A percentile compares a stretch with the other conserved stretches of the same genome.
phyloP scores from a whole-genome alignment of 2,329 filamentous ascomycete genomes.

The Xylariaceae sp. region DNA sequence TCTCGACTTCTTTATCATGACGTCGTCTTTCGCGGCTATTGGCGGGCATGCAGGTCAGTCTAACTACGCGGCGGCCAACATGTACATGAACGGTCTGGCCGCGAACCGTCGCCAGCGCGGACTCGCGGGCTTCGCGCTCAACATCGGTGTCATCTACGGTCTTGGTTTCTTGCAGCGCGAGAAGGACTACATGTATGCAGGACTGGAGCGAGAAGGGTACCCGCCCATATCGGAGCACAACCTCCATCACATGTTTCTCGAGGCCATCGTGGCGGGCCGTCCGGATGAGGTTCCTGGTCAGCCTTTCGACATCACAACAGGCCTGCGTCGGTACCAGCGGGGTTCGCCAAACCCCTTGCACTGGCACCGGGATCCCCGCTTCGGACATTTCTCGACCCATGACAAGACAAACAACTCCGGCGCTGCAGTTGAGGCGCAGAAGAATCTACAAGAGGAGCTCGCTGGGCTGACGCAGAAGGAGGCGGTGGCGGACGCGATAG shows the following conservation, averaged over 20 bases:
- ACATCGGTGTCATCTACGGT: slow-evolving; percentile 55
- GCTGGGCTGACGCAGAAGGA: slow-evolving; percentile 29
- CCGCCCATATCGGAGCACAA: slow-evolving; percentile 58
- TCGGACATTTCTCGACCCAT: slow-evolving; percentile 47
- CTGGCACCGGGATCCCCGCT: slow-evolving; percentile 54
- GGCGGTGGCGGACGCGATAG: slow-evolving; percentile 38
- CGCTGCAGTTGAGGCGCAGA: slow-evolving; percentile 8
- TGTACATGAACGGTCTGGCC: slow-evolving; percentile 55
- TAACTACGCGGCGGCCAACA: slow-evolving; percentile 55
- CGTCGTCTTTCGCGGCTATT: slow-evolving; percentile 52
- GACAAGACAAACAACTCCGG: slow-evolving; percentile 23
- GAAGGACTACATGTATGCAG: slow-evolving; percentile 47
- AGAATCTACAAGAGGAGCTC: slow-evolving; percentile 42
- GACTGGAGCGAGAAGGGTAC: slow-evolving; percentile 53
- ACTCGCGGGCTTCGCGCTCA: slow-evolving; percentile 48
- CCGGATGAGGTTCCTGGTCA: too few species aligned
- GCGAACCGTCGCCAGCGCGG: slow-evolving; percentile 46
- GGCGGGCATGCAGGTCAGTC: slow-evolving; percentile 53
- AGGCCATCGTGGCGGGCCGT: slow-evolving; percentile 54
- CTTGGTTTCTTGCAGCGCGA: slow-evolving; percentile 52
- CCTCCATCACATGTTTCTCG: slow-evolving; percentile 58
- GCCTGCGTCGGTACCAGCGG: slow-evolving; percentile 48
- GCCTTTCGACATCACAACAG: slow-evolving; percentile 48
- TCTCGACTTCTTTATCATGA: slow-evolving; percentile 56
- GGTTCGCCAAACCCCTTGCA: slow-evolving; percentile 42